Evolutionary conservation across 2,329 filamentous ascomycete genomes (phyloP), one percentile per base, ranked within the genome.

Genomic region (Fusarium setosum): DNA sequence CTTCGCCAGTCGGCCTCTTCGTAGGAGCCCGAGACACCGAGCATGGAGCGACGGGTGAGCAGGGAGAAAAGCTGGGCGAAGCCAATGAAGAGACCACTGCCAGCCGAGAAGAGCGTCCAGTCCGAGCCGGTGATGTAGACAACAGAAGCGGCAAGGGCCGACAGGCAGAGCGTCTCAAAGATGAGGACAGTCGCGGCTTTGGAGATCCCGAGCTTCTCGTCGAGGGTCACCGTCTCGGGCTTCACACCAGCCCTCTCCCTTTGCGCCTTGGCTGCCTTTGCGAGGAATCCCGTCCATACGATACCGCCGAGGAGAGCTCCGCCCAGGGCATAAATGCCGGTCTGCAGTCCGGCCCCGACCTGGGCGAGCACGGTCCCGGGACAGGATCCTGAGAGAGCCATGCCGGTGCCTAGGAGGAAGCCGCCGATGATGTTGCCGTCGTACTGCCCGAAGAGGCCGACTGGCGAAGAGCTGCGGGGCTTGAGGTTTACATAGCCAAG

Each of bases 371-470:
- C 82, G 1, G 88, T 90, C 1, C 90, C 90, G 0, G 90, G 88
- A 59, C 89, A 91, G 0, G 88, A 85, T 9, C 88, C 88, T 0
- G 88, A 85, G 15, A 91, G 76, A 6, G 86, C 83, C 88, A 92
- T 90, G 55, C 90, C 90, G n/a, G 83, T 74, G 32, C 90, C 89
- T 23, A 90, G 82, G 4, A 91, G 75, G 15, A 81, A 71, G 5
- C 89, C 90, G 55, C 90, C 90, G 65, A 90, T 67, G 44, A 91
- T 75, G 73, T 92, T 92, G 56, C 88, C 89, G 68, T 90, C 88
- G 69, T 88, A 88, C 17, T 75, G 72, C 9, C 79, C 78, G 65
- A 88, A 83, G 68, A 88, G 77, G 51, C 82, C 83, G 23, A 88
- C 72, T 6, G 83, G 79, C 2, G 87, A 84, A 31, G 82, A 82